A percentile compares a stretch with the other conserved stretches of the same genome.
Evolutionary conservation across 768 basidiomycete species (phyloP).

Genomic region (Austroboletus eburneus): DNA sequence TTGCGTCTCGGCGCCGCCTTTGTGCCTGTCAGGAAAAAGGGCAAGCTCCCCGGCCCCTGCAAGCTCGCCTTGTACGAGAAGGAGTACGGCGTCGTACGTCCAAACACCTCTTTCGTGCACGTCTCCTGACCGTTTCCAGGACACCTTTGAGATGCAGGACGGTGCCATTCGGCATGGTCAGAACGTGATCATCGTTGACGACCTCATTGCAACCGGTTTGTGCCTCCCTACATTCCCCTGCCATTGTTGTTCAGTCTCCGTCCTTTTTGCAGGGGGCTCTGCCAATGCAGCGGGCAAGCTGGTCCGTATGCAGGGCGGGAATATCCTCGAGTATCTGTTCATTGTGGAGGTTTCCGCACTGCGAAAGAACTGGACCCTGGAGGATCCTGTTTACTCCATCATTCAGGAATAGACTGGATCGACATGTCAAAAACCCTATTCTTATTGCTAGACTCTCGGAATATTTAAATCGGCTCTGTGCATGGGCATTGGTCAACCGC

Average conservation of each 20-base stretch:
- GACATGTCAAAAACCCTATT: constrained; percentile 18
- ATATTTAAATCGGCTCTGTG: constrained; percentile 3
- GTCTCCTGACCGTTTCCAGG: constrained; percentile 42
- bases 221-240: not conserved
- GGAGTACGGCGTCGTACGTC: constrained; percentile 83
- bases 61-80: constrained; percentile 76
- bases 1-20: constrained; percentile 89
- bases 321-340: constrained; percentile 90
- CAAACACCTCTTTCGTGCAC: not conserved
- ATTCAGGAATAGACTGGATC: constrained; percentile 52
- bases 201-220: constrained; percentile 92
- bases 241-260: constrained; percentile 5
- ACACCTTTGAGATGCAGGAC: constrained; percentile 93
- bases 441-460: constrained; percentile 13
- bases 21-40: constrained; percentile 90
- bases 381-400: constrained; percentile 84
- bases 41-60: constrained; percentile 91
- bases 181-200: constrained; percentile 85
- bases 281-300: constrained; percentile 91
- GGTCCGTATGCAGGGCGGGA: constrained; percentile 75
- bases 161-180: constrained; percentile 81
- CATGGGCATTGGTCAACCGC: not conserved
- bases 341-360: constrained; percentile 80
- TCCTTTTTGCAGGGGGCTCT: constrained; percentile 65
- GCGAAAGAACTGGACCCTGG: constrained; percentile 65